A percentile compares a stretch with the other conserved stretches of the same genome.
Evolutionary conservation across 225 moss, liverwort and hornwort species (phyloP).

Genomic region (Bryum argenteum): DNA sequence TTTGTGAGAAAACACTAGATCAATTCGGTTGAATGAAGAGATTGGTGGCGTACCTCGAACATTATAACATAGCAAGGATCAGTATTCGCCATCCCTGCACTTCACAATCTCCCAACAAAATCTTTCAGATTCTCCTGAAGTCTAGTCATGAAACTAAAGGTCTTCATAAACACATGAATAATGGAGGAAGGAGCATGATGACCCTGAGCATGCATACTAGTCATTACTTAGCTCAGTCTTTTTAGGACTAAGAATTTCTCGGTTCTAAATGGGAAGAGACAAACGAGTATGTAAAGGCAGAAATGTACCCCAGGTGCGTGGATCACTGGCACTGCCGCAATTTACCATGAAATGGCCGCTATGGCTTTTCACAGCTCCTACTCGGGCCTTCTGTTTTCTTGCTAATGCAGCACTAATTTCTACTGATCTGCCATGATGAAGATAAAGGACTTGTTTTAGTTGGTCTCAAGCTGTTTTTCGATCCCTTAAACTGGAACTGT

Average conservation of each 20-base stretch:
- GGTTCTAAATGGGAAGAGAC: not conserved
- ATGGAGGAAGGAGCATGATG: conserved; percentile 8
- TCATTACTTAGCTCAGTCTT: not conserved
- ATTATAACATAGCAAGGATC: conserved; percentile 78
- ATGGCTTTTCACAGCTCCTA: conserved; percentile 63
- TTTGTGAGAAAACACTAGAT: conserved; percentile 14
- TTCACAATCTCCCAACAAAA: conserved; percentile 50
- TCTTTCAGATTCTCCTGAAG: conserved; percentile 36
- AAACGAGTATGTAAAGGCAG: conserved; percentile 14
- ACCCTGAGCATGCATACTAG: not conserved
- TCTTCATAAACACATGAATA: conserved; percentile 17
- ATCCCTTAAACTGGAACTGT: conserved; percentile 1
- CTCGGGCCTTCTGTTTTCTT: conserved; percentile 80
- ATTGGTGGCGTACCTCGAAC: conserved; percentile 71
- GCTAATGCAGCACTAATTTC: conserved; percentile 93
- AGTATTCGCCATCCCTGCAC: conserved; percentile 70
- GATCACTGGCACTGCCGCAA: conserved; percentile 76
- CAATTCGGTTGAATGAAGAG: not conserved
- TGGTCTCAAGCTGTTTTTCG: conserved; percentile 12
- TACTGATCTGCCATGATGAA: conserved; percentile 78
- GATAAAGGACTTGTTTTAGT: conserved; percentile 9
- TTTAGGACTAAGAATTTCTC: conserved; percentile 7
- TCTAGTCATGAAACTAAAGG: conserved; percentile 7
- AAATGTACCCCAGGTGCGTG: conserved; percentile 82
- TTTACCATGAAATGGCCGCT: conserved; percentile 76